Evolutionary conservation across 2,329 filamentous ascomycete species (phyloP), one percentile per base, ranked within the genome.

Genomic region (Aspergillus sergii): DNA sequence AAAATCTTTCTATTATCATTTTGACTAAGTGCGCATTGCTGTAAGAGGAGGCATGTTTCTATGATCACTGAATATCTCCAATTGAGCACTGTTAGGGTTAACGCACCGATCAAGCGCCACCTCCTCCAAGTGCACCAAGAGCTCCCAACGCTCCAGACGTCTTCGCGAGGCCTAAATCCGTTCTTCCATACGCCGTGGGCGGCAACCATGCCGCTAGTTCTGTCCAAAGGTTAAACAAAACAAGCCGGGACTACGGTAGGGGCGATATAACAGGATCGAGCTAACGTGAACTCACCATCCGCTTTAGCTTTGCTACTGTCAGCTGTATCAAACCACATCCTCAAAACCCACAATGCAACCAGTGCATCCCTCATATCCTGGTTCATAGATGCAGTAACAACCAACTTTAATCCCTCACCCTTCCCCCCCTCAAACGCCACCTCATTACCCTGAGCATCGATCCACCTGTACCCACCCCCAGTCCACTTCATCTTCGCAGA

Each of bases 301-400:
- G 56, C 62, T 30, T 60, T 68, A 14, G 67, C 66, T 32, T 66
- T 30, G 28, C 54, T 68, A 41, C 66, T 69, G 54, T 69, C 67
- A 2, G 66, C 64, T 7, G 53, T 65, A 9, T 68, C 62, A 28
- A 59, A 56, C 67, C 67, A 69, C 26, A 64, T n/a, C 51, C 66
- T 57, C 46, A 69, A 58, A 11, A 68, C 21, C 66, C 67, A 69
- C n/a, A 60, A 34, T 14, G 64, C 67, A 21, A 66, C 60, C 50
- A 68, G 19, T n/a, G 64, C 64, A 62, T 69, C 66, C 54, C 57
- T 66, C 36, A 59, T 36, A 8, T 59, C 60, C 46, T 46, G 36
- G 21, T 28, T 8, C 60, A 68, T 59, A 26, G 30, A 28, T 5
- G 6, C 57, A 14, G 56, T 60, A 14, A 69, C 4, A 12, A 39